Percentiles rank a stretch among this genome's conserved stretches.
These are phyloP conservation scores for Cystobasidium tubakii DNA, from an alignment of 768 basidiomycete genomes.

Conservation along the genomic window DNA sequence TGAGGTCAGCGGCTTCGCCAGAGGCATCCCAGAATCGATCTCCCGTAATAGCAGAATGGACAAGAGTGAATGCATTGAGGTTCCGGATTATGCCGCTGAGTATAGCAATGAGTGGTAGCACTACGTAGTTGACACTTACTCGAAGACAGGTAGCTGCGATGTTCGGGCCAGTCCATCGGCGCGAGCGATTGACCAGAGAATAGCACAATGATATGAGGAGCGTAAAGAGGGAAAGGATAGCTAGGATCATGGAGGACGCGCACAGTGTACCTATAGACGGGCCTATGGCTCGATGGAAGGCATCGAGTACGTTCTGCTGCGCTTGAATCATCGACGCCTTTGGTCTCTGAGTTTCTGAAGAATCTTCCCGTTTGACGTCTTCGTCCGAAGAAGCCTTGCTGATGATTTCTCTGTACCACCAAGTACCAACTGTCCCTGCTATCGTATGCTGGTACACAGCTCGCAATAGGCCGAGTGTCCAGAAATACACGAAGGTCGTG, in stretches of 20 bases:
- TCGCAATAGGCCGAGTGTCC: constrained; percentile 14
- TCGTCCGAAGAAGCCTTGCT: not conserved
- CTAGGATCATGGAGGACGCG: not conserved
- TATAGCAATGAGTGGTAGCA: constrained; percentile 20
- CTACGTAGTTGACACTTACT: not conserved
- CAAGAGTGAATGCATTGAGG: constrained; percentile 25
- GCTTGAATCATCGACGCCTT: not conserved
- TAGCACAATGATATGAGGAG: not conserved
- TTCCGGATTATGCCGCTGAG: not conserved
- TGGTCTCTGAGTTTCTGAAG: not conserved
- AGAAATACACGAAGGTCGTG: constrained; percentile 32
- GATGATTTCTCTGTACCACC: constrained; percentile 27
- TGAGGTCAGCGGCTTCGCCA: constrained; percentile 18
- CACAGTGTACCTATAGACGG: constrained; percentile 25
- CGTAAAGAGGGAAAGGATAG: not conserved
- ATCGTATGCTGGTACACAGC: constrained; percentile 20
- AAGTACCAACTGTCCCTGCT: constrained; percentile 18
- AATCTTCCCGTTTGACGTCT: not conserved
- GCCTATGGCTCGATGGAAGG: not conserved
- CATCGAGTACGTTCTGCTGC: not conserved
- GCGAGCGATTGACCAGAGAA: not conserved
- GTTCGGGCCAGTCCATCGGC: not conserved
- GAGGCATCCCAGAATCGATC: constrained; percentile 21
- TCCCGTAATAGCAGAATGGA: constrained; percentile 22
- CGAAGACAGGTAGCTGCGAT: not conserved